These are phyloP conservation scores for Singerocomus rubriflavus DNA, from an alignment of 1,284 basidiomycete species.

Conservation along the genomic window DNA sequence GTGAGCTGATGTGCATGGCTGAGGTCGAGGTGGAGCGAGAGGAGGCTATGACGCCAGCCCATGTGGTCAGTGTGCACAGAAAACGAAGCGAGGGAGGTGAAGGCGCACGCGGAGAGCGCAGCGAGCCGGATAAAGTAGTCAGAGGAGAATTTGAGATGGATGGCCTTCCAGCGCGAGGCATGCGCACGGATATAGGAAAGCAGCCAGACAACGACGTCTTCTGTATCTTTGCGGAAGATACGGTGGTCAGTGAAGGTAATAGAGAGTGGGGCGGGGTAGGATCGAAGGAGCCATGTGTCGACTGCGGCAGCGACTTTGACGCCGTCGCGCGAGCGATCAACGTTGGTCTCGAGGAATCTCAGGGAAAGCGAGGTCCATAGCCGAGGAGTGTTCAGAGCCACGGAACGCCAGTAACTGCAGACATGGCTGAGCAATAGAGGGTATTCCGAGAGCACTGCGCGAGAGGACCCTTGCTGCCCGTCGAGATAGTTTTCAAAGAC, in stretches of 20 bases:
- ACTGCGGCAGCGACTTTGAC: slow-evolving; percentile 14
- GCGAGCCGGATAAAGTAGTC: slow-evolving; percentile 24
- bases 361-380: slow-evolving; percentile 27
- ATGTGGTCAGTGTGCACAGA: slow-evolving; percentile 29
- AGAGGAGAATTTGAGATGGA: slow-evolving; percentile 28
- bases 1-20: slow-evolving; percentile 16
- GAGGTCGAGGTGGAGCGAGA: slow-evolving; percentile 25
- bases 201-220: slow-evolving; percentile 20
- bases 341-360: slow-evolving; percentile 21
- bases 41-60: slow-evolving; percentile 26
- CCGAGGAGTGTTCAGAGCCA: slow-evolving; percentile 12
- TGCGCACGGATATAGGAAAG: slow-evolving; percentile 20
- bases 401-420: slow-evolving; percentile 24
- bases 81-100: slow-evolving; percentile 24
- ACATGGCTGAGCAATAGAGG: slow-evolving; percentile 25
- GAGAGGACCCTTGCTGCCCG: not conserved
- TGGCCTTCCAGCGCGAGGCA: slow-evolving; percentile 24
- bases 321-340: slow-evolving; percentile 24
- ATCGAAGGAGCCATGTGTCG: slow-evolving; percentile 24
- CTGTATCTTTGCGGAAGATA: slow-evolving; percentile 26
- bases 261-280: slow-evolving; percentile 23
- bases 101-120: slow-evolving; percentile 22
- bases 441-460: slow-evolving; percentile 6
- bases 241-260: slow-evolving; percentile 26
- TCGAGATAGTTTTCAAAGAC: slow-evolving; percentile 26